Evolutionary conservation across 441 rosid genomes (phyloP).

Genomic region (Eutrema salsugineum): DNA sequence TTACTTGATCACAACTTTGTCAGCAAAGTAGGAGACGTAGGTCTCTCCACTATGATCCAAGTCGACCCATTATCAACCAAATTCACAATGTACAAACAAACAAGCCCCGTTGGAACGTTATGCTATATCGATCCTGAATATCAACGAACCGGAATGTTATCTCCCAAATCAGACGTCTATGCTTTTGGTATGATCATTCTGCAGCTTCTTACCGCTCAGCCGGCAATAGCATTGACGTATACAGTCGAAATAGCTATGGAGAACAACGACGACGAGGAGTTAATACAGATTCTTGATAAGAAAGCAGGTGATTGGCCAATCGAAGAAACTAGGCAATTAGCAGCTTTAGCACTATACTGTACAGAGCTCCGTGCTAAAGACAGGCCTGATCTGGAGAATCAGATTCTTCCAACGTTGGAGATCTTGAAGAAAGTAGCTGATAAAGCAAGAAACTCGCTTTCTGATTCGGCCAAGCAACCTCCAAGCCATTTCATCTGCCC

Average conservation of each 20-base stretch:
- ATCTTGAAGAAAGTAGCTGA: conserved; percentile 57
- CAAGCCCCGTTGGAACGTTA: conserved; percentile 77
- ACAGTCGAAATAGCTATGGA: conserved; percentile 67
- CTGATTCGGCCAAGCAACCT: conserved; percentile 23
- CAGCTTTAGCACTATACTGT: conserved; percentile 59
- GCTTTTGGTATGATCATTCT: conserved; percentile 85
- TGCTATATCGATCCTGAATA: conserved; percentile 92
- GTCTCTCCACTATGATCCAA: conserved; percentile 67
- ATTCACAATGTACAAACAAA: conserved; percentile 44
- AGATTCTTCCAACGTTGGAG: conserved; percentile 74
- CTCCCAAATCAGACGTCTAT: conserved; percentile 80
- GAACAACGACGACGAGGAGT: conserved; percentile 14
- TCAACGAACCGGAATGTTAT: conserved; percentile 72
- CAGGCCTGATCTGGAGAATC: conserved; percentile 64
- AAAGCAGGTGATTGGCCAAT: conserved; percentile 84
- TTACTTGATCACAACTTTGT: conserved; percentile 7
- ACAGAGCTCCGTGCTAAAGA: conserved; percentile 77
- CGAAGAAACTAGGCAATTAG: conserved; percentile 63
- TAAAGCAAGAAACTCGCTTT: conserved; percentile 29
- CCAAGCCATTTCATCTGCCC: conserved; percentile 59
- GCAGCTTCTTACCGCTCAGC: conserved; percentile 81
- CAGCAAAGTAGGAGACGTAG: conserved; percentile 40
- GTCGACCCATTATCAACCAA: conserved; percentile 34
- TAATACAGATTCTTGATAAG: conserved; percentile 53
- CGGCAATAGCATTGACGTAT: conserved; percentile 69